A percentile compares a stretch with the other conserved stretches of the same genome.
These are phyloP conservation scores for Smallanthus sonchifolius DNA, from an alignment of 129 eudicot genomes.

Conservation along the genomic window DNA sequence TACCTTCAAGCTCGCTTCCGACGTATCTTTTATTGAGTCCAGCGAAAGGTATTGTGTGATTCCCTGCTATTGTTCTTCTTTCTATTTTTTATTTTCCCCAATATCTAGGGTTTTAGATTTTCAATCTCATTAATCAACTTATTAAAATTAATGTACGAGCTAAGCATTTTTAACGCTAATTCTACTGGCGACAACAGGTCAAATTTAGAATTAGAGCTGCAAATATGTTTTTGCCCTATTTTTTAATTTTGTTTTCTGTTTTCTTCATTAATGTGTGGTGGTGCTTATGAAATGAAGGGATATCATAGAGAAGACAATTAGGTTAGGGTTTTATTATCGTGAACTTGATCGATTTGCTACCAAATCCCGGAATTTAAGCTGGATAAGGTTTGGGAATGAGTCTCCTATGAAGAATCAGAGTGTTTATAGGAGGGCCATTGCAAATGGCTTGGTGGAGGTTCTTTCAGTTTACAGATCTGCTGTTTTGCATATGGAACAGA, in stretches of 20 bases:
- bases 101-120: constrained; percentile 17
- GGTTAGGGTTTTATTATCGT: constrained; percentile 81
- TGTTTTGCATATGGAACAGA: constrained; percentile 90
- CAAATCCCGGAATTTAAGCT: constrained; percentile 82
- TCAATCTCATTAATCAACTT: background rate
- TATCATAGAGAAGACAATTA: constrained; percentile 75
- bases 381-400: constrained; percentile 65
- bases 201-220: background rate
- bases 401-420: constrained; percentile 59
- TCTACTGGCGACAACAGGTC: background rate
- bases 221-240: background rate
- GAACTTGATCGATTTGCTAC: constrained; percentile 89
- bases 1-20: constrained; percentile 89
- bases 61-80: background rate
- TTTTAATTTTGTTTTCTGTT: background rate
- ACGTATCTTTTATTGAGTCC: constrained; percentile 61
- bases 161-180: background rate
- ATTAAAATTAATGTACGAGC: background rate
- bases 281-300: constrained; percentile 56
- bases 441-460: constrained; percentile 88
- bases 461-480: constrained; percentile 88
- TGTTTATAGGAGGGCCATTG: constrained; percentile 85
- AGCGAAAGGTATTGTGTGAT: constrained; percentile 53
- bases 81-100: background rate
- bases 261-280: background rate